These are phyloP conservation scores for Cryphonectria japonica DNA, from an alignment of 2,329 filamentous ascomycete species.

Conservation along the genomic window DNA sequence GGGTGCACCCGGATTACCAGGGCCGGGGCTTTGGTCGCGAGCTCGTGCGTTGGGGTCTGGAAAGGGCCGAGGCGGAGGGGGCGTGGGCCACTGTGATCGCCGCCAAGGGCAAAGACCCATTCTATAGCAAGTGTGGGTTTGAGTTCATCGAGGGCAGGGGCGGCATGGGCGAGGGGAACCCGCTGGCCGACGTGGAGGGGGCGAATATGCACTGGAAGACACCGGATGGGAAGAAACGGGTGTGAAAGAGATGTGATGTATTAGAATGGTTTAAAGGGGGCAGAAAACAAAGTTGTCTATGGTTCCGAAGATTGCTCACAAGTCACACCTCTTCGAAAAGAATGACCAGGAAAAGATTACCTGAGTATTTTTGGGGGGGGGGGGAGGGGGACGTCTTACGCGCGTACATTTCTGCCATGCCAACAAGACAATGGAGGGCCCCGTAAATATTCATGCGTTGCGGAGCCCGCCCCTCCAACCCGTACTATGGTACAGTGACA, in stretches of 20 bases:
- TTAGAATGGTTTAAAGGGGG: neutral
- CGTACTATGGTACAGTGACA: neutral
- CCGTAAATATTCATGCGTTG: neutral
- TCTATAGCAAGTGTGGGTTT: conserved; percentile 19
- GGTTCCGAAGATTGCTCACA: no score
- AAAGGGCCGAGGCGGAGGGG: conserved; percentile 19
- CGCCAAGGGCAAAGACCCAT: conserved; percentile 12
- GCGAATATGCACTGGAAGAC: conserved; percentile 17
- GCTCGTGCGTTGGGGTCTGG: conserved; percentile 23
- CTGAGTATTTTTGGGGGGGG: neutral
- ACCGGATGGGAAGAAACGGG: neutral
- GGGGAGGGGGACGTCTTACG: neutral
- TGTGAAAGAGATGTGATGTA: neutral
- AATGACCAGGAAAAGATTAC: no score
- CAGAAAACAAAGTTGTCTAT: neutral
- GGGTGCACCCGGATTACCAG: conserved; percentile 17
- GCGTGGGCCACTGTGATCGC: conserved; percentile 14
- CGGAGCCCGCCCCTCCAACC: neutral
- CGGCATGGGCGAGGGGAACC: conserved; percentile 17
- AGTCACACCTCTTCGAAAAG: no score
- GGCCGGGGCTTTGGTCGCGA: conserved; percentile 16
- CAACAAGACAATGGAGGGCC: no score
- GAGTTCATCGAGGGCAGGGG: conserved; percentile 8
- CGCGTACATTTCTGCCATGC: neutral
- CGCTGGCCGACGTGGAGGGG: conserved; percentile 6